Evolutionary conservation across 805 yeast species (phyloP).

Genomic region (Lipomyces starkeyi): DNA sequence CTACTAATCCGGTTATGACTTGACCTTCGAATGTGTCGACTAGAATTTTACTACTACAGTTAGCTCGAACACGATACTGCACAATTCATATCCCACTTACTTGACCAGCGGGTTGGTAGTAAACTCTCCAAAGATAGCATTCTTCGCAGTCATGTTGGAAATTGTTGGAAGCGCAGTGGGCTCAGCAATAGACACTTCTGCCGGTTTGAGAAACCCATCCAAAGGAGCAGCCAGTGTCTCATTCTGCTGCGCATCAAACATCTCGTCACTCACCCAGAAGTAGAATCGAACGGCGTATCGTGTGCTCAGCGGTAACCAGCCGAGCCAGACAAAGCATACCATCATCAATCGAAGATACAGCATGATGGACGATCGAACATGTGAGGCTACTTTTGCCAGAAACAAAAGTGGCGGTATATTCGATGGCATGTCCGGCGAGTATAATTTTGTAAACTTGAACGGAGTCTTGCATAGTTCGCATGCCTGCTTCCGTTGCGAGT

Average conservation of each 20-base stretch:
- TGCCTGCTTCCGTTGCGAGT: slow-evolving; percentile 62
- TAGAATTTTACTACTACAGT: slow-evolving; percentile 22
- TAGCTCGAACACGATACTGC: not conserved
- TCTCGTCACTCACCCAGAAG: slow-evolving; percentile 36
- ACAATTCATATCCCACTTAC: slow-evolving; percentile 13
- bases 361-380: slow-evolving; percentile 27
- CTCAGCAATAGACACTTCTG: not conserved
- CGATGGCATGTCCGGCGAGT: slow-evolving; percentile 67
- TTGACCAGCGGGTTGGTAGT: slow-evolving; percentile 22
- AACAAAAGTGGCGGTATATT: slow-evolving; percentile 62
- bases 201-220: not conserved
- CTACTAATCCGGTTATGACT: slow-evolving; percentile 39
- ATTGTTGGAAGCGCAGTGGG: not conserved
- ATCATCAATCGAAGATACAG: slow-evolving; percentile 37
- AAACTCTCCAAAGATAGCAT: slow-evolving; percentile 14
- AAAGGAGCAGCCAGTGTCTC: slow-evolving; percentile 19
- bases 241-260: slow-evolving; percentile 22
- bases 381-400: slow-evolving; percentile 48
- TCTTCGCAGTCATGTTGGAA: not conserved
- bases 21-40: slow-evolving; percentile 43
- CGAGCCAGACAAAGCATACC: slow-evolving; percentile 41
- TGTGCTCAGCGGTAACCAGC: slow-evolving; percentile 41
- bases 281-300: slow-evolving; percentile 38
- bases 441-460: slow-evolving; percentile 69
- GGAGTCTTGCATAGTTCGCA: slow-evolving; percentile 90